These are phyloP conservation scores for Daldinia caldariorum DNA, from an alignment of 495 filamentous ascomycete genomes.

Conservation along the genomic window DNA sequence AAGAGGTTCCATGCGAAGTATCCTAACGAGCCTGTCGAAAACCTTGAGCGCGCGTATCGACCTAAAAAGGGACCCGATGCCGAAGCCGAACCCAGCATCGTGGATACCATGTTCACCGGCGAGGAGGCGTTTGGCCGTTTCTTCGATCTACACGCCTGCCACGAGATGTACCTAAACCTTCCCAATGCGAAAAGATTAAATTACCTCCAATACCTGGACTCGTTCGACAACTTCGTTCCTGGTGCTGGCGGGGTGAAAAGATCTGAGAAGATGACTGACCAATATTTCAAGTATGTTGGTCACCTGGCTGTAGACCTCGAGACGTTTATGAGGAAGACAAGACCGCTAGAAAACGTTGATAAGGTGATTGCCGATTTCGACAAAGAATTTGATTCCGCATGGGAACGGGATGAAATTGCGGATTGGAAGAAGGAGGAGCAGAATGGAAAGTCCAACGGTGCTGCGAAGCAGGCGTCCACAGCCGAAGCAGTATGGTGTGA, in stretches of 20 bases:
- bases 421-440: constrained; percentile 81
- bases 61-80: constrained; percentile 65
- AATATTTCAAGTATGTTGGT: constrained; percentile 90
- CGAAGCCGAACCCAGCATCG: constrained; percentile 74
- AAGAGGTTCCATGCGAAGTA: constrained; percentile 90
- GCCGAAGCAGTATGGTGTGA: constrained; percentile 84
- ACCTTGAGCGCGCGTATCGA: constrained; percentile 91
- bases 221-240: constrained; percentile 85
- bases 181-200: constrained; percentile 81
- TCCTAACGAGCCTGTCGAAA: constrained; percentile 93
- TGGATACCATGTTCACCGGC: constrained; percentile 93
- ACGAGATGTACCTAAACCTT: constrained; percentile 91
- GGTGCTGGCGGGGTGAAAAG: constrained; percentile 76
- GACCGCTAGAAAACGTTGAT: constrained; percentile 83
- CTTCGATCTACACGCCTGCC: constrained; percentile 82
- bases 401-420: constrained; percentile 78
- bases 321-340: constrained; percentile 79
- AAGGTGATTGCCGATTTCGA: constrained; percentile 79
- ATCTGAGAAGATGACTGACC: constrained; percentile 84
- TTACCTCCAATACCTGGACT: constrained; percentile 90
- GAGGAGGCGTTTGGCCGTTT: constrained; percentile 93
- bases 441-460: constrained; percentile 48
- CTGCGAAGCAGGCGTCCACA: constrained; percentile 60
- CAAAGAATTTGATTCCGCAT: constrained; percentile 82
- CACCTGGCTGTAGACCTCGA: constrained; percentile 84